Evolutionary conservation across 805 yeast genomes (phyloP), one percentile per base, ranked within the genome.

Genomic region (Metschnikowia corniflorae): DNA sequence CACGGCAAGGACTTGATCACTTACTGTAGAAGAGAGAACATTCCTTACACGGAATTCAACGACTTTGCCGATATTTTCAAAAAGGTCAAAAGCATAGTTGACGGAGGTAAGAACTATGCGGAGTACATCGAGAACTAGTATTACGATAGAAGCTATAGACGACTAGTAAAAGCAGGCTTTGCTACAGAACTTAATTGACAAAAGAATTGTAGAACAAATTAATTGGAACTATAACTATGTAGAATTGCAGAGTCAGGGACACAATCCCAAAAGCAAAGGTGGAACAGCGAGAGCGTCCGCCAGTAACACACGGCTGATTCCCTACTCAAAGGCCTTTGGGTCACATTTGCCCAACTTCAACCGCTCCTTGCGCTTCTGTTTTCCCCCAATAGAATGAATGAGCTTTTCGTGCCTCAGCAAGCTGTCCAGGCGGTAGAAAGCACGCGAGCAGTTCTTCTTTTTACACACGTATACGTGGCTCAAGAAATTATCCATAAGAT

Each of bases 1-100:
- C 78, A 78, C 47, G 98, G 97, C 33, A 79, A 83, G 53, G 97
- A 93, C 57, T 73, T 93, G 50, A 82, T 91, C 49, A 81, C 80
- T 26, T 91, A 79, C 66, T 93, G 97, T 65, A 73, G 73, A 49
- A 68, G 80, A 31, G 91, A 88, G 58, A 68, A 75, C 23, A 84
- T 93, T 46, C 94, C 96, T 14, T 91, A 80, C 67, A 77, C 81
- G 31, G 94, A 83, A 55, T 93, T 93, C 63, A 78, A 77, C 47
- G 66, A 81, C 29, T 93, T 86, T 52, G 63, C 65, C 24, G 95
- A 86, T 48, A 91, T 91, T 51, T 74, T 83, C 51, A 48, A 55
- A n/a, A 75, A 74, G 50, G 73, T 85, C 46, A 63, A 75, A 53
- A 61, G 64, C 16, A 78, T 86, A 23, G 61, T 80, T 31, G 70